Base-by-base conservation (phyloP, 2,329 filamentous ascomycete genomes). In the Didymella arachidicola region DNA sequence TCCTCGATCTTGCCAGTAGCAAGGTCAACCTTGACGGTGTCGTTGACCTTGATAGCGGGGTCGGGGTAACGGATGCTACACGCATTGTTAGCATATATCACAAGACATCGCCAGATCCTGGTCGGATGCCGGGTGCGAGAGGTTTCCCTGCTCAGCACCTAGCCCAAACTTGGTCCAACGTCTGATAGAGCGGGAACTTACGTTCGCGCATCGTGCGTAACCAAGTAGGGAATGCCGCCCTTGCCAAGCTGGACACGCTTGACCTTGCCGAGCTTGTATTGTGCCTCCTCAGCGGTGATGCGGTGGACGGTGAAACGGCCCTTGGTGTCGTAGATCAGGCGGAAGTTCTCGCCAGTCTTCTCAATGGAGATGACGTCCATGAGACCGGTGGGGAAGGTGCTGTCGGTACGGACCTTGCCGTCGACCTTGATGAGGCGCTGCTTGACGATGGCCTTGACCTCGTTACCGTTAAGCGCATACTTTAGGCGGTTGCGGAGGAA, bases 201-300 rank as follows among this genome's bases (percentile, higher is more conserved):
- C 94, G 95, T 99, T 93, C 95, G 91, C 86, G 95, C 95, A 95
- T 99, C 95, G 92, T 99, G 95, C 93, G 95, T 99, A 92, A 99
- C 95, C 93, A 98, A 97, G 93, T 97, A 99, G 96, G 95, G 95
- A 89, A 99, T 96, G 87, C 93, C 95, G 85, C 95, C 96, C 84
- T 93, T 94, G 87, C 95, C 95, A 78, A 99, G 89, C 87, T 99
- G 95, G 67, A 99, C 95, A 79, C 94, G 91, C 92, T 97, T 97
- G 86, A 99, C 95, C 89, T 98, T 99, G 87, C 93, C 93, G 77
- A 99, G 88, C 91, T 99, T 99, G 92, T 97, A 99, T 87, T 95
- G 89, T 76, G 94, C 93, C 91, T 99, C 95, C 87, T 98, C 95
- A 74, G 88, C 85, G 82, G 96, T 94, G 85, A 99, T 98, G 80